These are phyloP conservation scores for Neofusicoccum sp. DNA, from an alignment of 2,329 filamentous ascomycete genomes.

Conservation along the genomic window DNA sequence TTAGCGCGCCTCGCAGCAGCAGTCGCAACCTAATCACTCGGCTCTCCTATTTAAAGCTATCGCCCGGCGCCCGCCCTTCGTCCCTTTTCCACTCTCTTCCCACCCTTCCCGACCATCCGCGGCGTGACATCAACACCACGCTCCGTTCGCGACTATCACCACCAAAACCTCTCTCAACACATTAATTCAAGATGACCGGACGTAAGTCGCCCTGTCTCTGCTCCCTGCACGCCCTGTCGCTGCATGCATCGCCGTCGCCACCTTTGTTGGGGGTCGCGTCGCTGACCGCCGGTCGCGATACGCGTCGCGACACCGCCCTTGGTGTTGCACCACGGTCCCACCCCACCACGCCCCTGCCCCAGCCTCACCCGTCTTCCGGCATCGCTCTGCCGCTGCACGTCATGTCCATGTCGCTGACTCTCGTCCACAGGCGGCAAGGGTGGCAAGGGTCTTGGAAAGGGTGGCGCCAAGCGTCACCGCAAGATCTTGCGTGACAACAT, in stretches of 20 bases:
- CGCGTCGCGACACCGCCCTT: conserved; percentile 14
- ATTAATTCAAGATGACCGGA: conserved; percentile 50
- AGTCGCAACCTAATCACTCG: conserved; percentile 27
- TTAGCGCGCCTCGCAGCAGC: conserved; percentile 13
- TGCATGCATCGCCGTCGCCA: conserved; percentile 9
- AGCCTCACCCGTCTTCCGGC: background rate
- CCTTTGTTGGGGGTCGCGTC: conserved; percentile 9
- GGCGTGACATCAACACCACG: conserved; percentile 20
- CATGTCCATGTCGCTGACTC: conserved; percentile 44
- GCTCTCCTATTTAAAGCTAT: conserved; percentile 32
- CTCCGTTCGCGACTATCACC: conserved; percentile 25
- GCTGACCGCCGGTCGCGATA: conserved; percentile 17
- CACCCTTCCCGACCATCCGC: conserved; percentile 9
- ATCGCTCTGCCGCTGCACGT: background rate
- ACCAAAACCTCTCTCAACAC: conserved; percentile 22
- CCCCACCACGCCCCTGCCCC: background rate
- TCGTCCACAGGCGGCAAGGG: conserved; percentile 75
- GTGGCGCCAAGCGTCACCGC: conserved; percentile 96
- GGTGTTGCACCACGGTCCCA: conserved; percentile 21
- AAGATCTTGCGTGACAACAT: conserved; percentile 99
- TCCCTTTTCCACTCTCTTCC: conserved; percentile 24
- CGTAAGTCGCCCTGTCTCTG: conserved; percentile 38
- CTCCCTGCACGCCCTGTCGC: conserved; percentile 7
- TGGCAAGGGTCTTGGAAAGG: conserved; percentile 97
- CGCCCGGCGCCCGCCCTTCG: conserved; percentile 28